A percentile compares a stretch with the other conserved stretches of the same genome.
phyloP scores from a whole-genome alignment of 352 stramenopile species.

The Globisporangium echinulatum region DNA sequence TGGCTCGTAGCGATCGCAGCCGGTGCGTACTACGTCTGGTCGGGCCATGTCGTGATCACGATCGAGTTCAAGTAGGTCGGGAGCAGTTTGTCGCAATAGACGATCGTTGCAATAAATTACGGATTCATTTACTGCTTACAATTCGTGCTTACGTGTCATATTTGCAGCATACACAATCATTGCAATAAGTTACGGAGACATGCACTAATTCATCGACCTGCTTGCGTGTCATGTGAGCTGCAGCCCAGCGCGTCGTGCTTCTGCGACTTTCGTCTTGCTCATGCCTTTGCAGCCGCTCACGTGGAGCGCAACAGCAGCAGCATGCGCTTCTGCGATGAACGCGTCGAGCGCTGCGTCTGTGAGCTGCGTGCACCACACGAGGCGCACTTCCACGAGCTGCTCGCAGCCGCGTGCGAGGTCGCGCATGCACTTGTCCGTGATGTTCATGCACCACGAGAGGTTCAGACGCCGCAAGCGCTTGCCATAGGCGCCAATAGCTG shows the following conservation, averaged over 20 bases:
- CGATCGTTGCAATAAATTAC: not conserved
- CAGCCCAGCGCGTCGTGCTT: constrained; percentile 26
- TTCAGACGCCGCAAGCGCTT: constrained; percentile 62
- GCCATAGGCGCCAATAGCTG: constrained; percentile 39
- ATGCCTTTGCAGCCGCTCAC: constrained; percentile 72
- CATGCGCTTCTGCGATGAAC: constrained; percentile 23
- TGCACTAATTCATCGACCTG: not conserved
- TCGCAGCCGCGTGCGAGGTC: constrained; percentile 57
- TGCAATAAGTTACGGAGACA: not conserved
- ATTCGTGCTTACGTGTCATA: constrained; percentile 3
- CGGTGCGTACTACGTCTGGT: constrained; percentile 44
- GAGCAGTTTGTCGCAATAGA: too few relatives aligned
- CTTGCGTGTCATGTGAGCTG: constrained; percentile 17
- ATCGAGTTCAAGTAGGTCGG: constrained; percentile 15
- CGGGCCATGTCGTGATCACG: constrained; percentile 28
- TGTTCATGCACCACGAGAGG: constrained; percentile 86
- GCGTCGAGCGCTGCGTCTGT: constrained; percentile 59
- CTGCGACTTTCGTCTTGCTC: constrained; percentile 23
- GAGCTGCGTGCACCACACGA: constrained; percentile 84
- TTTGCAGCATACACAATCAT: constrained; percentile 8
- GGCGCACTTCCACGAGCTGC: constrained; percentile 50
- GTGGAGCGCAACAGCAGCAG: constrained; percentile 19
- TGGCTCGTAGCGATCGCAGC: constrained; percentile 22
- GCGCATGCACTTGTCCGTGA: constrained; percentile 79
- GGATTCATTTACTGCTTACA: not conserved